Evolutionary conservation across 768 basidiomycete genomes (phyloP), one percentile per base, ranked within the genome.

Genomic region (Dacryopinax spathularia): DNA sequence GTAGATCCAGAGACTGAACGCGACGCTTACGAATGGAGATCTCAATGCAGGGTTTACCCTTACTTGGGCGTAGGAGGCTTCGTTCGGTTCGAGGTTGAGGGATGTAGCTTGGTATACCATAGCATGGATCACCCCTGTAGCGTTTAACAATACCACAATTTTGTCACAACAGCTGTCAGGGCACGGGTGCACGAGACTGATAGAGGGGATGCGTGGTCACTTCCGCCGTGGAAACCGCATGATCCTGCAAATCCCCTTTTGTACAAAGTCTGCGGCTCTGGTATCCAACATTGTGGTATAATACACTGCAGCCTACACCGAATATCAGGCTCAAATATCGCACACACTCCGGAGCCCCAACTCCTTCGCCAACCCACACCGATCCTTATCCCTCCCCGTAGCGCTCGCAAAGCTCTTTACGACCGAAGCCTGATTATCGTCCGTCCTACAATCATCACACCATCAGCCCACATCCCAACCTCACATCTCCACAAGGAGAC

Each of bases 341-440:
- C 77, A 81, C 6, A 95, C 79, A 66, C 86, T 91, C 62, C 77
- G 79, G 56, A 96, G 78, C 60, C 83, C 79, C 37, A 93, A 74
- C 70, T 95, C 90, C 69, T 81, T 87, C 61, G 88, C 75, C 1
- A 95, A 79, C 6, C 77, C 75, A 70, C 80, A 85, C 43, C 89
- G 80, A 64, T 84, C 89, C 73, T 87, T 88, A 69, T 95, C 92
- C 56, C 79, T 77, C 1, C 85, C 87, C 65, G 82, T 82, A 0
- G 80, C 84, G 48, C 75, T 81, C 69, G 84, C 81, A 68, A 95
- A 95, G 1, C 86, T 87, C 70, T 85, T 84, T 13, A 86, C 75
- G 13, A 92, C 80, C 0, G 86, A 83, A 10, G 84, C 84, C 67
- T 92, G 85, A 0, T 85, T 85, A 39, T 96, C 90, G 70, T 95